Base-by-base conservation (phyloP, 768 basidiomycete species). In the Calocybe cyanea region DNA sequence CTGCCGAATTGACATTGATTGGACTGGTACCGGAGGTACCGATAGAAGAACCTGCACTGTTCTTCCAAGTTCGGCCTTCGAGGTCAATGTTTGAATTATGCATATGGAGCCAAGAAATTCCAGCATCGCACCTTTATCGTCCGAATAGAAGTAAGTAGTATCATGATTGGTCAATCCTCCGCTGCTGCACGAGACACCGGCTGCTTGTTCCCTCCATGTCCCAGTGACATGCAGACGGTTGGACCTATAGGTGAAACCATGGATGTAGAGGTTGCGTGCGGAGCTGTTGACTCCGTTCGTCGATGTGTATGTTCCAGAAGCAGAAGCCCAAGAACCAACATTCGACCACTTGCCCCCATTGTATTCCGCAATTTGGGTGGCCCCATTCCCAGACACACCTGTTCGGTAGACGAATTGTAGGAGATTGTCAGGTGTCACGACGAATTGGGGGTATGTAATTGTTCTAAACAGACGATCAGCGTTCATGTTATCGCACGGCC, bases 391-490 rank as follows among this genome's bases (percentile, higher is more conserved):
- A 38, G 73, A 73, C 7, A 75, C 62, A 6, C 72, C 73, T 25
- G 71, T 64, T 13, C 73, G 70, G 55, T 68, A 75, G 14, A 75
- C 72, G 36, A 75, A 73, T 56, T 75, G 73, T 7, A 75, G 62
- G 38, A 64, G 60, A 56, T 75, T 75, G 45, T 69, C 64, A 17
- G 73, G 66, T 14, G 71, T 73, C 18, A 75, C 48, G 14, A 75
- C 72, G 53, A 73, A 75, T 49, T 73, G 73, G 7, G 73, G 73
- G 48, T 75, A 75, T 1, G 73, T 75, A 37, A 75, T 57, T 1
- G 58, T 61, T 25, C 71, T 75, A 35, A 11, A 28, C 6, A 28
- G 25, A 17, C 28, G 24, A 48, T 37, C 42, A 33, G 33, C n/a
- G 38, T 35, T 11, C 25, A 28, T 28, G 11, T 28, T 5, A 28